Evolutionary conservation across 169 alveolate species (phyloP).

Genomic region (Cryptosporidium andersoni): DNA sequence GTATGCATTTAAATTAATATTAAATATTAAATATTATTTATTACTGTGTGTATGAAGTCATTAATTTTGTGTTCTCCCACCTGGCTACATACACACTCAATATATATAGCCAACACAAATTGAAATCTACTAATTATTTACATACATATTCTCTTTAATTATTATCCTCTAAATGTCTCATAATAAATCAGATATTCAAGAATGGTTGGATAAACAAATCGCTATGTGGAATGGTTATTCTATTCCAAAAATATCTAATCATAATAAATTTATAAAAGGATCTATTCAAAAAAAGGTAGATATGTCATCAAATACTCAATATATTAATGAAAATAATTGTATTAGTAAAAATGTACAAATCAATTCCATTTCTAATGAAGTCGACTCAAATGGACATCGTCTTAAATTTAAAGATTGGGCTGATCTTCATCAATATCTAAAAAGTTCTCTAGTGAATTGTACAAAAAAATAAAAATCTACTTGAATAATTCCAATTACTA

Average conservation of each 20-base stretch:
- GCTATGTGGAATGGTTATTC: constrained; percentile 17
- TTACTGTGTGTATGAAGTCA: too few relatives aligned
- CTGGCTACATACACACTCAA: too few relatives aligned
- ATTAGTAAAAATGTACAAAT: not conserved
- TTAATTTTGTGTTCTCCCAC: too few relatives aligned
- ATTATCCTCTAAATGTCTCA: too few relatives aligned
- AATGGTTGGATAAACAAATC: constrained; percentile 17
- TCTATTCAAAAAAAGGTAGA: too few relatives aligned
- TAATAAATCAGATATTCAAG: too few relatives aligned
- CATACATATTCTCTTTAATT: too few relatives aligned
- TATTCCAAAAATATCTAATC: not conserved
- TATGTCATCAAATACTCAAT: not conserved
- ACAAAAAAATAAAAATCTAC: not conserved
- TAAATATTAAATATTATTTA: too few relatives aligned
- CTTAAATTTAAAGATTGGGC: constrained; percentile 26
- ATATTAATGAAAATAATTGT: not conserved
- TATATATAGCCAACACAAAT: too few relatives aligned
- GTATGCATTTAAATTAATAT: too few relatives aligned
- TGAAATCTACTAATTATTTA: too few relatives aligned
- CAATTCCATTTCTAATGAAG: not conserved
- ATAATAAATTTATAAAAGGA: not conserved
- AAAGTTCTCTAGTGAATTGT: too few relatives aligned
- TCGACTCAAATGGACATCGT: not conserved
- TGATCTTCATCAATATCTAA: constrained; percentile 4
- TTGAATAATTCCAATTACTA: not conserved